Conservation (phyloP, 257 asterid species). For the Avicennia marina region DNA sequence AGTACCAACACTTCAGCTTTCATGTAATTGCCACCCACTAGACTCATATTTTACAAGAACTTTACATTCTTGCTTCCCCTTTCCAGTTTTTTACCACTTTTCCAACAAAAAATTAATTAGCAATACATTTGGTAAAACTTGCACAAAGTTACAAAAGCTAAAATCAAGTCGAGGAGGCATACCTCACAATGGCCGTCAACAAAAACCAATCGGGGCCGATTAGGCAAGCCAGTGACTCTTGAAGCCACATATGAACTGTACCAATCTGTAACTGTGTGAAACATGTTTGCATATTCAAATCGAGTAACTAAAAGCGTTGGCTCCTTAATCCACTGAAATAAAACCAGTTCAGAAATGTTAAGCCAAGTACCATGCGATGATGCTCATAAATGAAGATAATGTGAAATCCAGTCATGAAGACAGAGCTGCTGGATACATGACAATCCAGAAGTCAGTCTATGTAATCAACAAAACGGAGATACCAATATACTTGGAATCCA, state of each 20-base stretch:
- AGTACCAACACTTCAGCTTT: not conserved
- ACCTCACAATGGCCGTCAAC: constrained; percentile 98
- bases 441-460: no score
- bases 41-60: not conserved
- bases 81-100: not conserved
- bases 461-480: no score
- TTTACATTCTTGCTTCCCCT: no score
- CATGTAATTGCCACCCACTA: not conserved
- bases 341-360: constrained; percentile 16
- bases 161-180: constrained; percentile 13
- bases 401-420: no score
- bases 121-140: not conserved
- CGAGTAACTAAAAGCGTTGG: constrained; percentile 84
- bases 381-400: no score
- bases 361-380: not conserved
- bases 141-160: not conserved
- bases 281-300: constrained; percentile 89
- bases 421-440: no score
- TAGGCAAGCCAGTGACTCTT: constrained; percentile 85
- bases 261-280: constrained; percentile 97
- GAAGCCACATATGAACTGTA: constrained; percentile 91
- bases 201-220: constrained; percentile 84
- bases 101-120: not conserved
- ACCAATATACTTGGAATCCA: no score
- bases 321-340: constrained; percentile 92